Evolutionary conservation across 2,329 filamentous ascomycete species (phyloP), one percentile per base, ranked within the genome.

Genomic region (Phaeosphaeriaceae sp.): DNA sequence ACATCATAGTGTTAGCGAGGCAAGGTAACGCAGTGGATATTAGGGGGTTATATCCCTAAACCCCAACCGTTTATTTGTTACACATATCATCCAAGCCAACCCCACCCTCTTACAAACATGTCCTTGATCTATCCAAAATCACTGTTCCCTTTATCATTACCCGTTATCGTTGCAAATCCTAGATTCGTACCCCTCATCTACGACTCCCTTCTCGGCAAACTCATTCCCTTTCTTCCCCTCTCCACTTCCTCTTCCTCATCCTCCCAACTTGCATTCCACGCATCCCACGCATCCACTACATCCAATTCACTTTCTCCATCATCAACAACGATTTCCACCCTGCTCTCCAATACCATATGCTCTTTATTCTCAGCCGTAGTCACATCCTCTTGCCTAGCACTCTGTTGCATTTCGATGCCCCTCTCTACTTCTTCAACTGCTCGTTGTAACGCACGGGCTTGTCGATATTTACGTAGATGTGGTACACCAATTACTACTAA

Each of bases 301-400:
- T 55, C 54, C 1, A 30, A 29, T 13, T 54, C 39, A 8, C 41
- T 44, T 20, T 43, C 57, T 2, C 50, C 54, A 4, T 53, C 54
- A 3, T 57, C 62, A 15, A 65, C 52, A 9, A 66, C 29, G 45
- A 70, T 61, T 34, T 60, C 59, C 11, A 62, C 56, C 21, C 63
- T 46, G 35, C 60, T 65, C 36, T 68, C 65, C 30, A 67, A 29
- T 2, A 66, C 61, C 44, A 63, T 51, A 26, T 58, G 60, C 29
- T 70, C 66, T 29, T 60, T 54, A 29, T 48, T 61, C 29, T 50
- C 54, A 21, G 38, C 32, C 11, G 5, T 16, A 2, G 12, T 18
- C 15, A 29, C 43, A 13, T 29, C 45, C 1, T 20, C 33, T 2
- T 18, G 32, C 16, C 20, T 21, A 13, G 17, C 9, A 1, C 2